Evolutionary conservation across 768 basidiomycete genomes (phyloP).

Genomic region (Amanita molliuscula): DNA sequence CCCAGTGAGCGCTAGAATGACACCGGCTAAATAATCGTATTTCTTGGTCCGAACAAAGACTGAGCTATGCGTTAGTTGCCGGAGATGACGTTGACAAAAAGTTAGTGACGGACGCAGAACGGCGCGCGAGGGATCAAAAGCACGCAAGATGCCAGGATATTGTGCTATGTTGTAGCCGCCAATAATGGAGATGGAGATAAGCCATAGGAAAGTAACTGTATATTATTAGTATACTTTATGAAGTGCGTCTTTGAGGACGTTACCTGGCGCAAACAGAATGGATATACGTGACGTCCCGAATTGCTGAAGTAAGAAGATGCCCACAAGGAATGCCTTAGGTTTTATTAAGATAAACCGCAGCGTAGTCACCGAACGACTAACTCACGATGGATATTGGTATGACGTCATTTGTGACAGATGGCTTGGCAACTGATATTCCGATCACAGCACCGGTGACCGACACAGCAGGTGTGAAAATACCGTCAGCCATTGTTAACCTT

Average conservation of each 20-base stretch:
- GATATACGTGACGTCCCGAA: conserved; percentile 49
- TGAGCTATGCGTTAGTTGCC: conserved; percentile 11
- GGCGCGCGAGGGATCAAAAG: conserved; percentile 58
- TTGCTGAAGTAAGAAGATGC: conserved; percentile 47
- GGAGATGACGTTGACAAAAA: neutral
- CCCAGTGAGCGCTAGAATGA: conserved; percentile 57
- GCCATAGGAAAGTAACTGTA: conserved; percentile 42
- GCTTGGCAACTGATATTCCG: conserved; percentile 53
- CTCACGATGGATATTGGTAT: conserved; percentile 51
- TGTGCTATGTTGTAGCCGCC: conserved; percentile 48
- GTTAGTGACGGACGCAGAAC: conserved; percentile 45
- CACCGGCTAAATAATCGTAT: conserved; percentile 51
- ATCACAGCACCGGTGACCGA: conserved; percentile 58
- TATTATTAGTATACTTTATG: conserved; percentile 13
- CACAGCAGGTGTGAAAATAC: conserved; percentile 59
- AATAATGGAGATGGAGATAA: conserved; percentile 36
- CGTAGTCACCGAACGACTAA: neutral
- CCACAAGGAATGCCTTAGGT: conserved; percentile 45
- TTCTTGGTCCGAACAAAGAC: conserved; percentile 59
- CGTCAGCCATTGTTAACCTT: conserved; percentile 57
- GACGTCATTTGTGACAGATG: conserved; percentile 33
- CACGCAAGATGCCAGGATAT: conserved; percentile 50
- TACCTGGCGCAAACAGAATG: conserved; percentile 45
- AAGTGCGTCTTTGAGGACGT: conserved; percentile 6
- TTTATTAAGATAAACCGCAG: neutral